Conservation (phyloP, 2,329 filamentous ascomycete genomes). For the Penicillium thymicola region DNA sequence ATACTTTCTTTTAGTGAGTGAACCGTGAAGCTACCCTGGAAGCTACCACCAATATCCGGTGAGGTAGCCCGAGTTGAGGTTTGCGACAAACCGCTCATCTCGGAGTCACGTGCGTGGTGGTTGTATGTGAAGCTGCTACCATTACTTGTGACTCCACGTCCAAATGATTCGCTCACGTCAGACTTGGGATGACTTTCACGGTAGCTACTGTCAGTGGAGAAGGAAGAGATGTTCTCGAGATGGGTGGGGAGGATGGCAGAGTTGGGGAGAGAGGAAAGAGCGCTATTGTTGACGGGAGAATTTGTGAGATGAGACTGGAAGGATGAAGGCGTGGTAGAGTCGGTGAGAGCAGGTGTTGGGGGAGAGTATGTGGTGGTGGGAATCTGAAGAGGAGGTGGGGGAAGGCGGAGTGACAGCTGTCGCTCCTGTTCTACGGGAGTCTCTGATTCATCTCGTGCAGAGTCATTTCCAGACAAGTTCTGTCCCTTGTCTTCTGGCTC, state of each 20-base stretch:
- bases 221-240: constrained; percentile 27
- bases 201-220: constrained; percentile 32
- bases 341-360: constrained; percentile 37
- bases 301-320: constrained; percentile 42
- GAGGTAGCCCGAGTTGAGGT: constrained; percentile 86
- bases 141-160: constrained; percentile 69
- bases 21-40: constrained; percentile 54
- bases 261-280: constrained; percentile 28
- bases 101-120: constrained; percentile 71
- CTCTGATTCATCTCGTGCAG: constrained; percentile 17
- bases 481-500: constrained; percentile 34
- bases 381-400: constrained; percentile 47
- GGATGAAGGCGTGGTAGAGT: constrained; percentile 39
- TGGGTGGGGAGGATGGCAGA: constrained; percentile 27
- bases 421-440: constrained; percentile 14
- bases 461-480: constrained; percentile 17
- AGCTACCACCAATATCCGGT: constrained; percentile 62
- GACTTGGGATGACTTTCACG: constrained; percentile 36
- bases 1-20: constrained; percentile 67
- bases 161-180: constrained; percentile 41
- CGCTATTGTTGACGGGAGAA: constrained; percentile 31
- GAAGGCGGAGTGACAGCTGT: constrained; percentile 40
- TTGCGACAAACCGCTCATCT: constrained; percentile 74
- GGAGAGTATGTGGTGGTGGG: constrained; percentile 35
- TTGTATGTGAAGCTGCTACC: constrained; percentile 76